Evolutionary conservation across 495 filamentous ascomycete species (phyloP), one percentile per base, ranked within the genome.

Genomic region (Aspergillus ostianus): DNA sequence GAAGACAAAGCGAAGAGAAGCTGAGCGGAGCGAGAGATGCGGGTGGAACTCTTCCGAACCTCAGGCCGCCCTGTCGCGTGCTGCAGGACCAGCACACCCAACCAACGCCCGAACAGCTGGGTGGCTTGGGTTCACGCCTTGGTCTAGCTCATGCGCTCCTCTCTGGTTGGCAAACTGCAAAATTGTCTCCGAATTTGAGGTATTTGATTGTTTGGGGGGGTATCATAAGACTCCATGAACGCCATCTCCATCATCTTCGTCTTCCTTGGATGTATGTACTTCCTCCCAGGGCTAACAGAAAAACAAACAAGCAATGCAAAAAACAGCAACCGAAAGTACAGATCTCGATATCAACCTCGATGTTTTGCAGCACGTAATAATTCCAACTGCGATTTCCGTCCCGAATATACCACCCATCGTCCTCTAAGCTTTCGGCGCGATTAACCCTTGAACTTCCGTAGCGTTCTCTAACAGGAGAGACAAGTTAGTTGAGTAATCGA

Each of bases 391-490:
- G 12, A 15, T 41, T 41, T 41, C 36, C 29, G 15, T 15, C 2
- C 13, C 9, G 36, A 4, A 13, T 4, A 41, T 15, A 13, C 10
- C 13, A 17, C 13, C 36, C 4, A 4, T 13, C 36, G 12, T 41
- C 12, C 36, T 13, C 36, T 41, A 13, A 15, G 15, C 17, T 53
- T 36, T 20, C 27, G 44, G 4, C 10, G 10, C 20, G 8, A 52
- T 81, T 76, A 93, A 64, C 88, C 90, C 65, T 88, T 90, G 74
- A 92, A 93, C 62, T 90, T 92, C 60, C 83, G 83, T 45, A 96
- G 76, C 47, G 87, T 83, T 64, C 83, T 83, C 89, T 92, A 65
- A 2, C 56, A 2, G 3, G 18, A 21, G 15, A 19, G 45, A 32
- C 27, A 23, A 65, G 60, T 23, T 41, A 8, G 36, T 15, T 30